Evolutionary conservation across 768 basidiomycete genomes (phyloP).

Genomic region (Chalciporus pseudorubinellus): DNA sequence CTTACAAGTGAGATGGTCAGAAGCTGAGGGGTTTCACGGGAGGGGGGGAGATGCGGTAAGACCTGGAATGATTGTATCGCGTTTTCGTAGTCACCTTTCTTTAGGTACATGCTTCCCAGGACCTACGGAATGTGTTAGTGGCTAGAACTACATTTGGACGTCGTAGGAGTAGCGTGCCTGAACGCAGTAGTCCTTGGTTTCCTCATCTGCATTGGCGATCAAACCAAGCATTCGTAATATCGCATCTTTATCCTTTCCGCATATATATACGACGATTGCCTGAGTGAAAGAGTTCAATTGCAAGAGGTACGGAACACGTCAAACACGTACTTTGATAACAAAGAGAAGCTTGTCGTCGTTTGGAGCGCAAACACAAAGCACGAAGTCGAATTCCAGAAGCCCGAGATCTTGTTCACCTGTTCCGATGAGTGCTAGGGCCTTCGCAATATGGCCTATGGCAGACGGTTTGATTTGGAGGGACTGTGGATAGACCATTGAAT

Average conservation of each 20-base stretch:
- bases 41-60: not conserved
- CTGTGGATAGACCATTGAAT: not conserved
- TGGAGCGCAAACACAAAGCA: not conserved
- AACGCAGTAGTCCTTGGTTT: not conserved
- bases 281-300: no score
- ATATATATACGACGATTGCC: not conserved
- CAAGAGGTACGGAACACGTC: no score
- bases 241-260: not conserved
- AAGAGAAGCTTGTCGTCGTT: not conserved
- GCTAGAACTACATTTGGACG: not conserved
- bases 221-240: constrained; percentile 1
- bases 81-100: not conserved
- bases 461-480: not conserved
- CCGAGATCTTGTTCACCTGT: not conserved
- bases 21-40: not conserved
- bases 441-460: constrained; percentile 1
- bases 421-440: constrained; percentile 3
- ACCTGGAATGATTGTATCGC: not conserved
- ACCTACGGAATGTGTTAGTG: no score
- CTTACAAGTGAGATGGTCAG: constrained; percentile 1
- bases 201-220: not conserved
- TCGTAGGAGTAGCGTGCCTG: not conserved
- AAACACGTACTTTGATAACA: not conserved
- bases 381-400: constrained; percentile 4
- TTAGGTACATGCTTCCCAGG: no score